Percentiles rank a stretch among this genome's conserved stretches.
Evolutionary conservation across 192 early-diverging fungal species (phyloP).

Genomic region (Coemansia sp.): DNA sequence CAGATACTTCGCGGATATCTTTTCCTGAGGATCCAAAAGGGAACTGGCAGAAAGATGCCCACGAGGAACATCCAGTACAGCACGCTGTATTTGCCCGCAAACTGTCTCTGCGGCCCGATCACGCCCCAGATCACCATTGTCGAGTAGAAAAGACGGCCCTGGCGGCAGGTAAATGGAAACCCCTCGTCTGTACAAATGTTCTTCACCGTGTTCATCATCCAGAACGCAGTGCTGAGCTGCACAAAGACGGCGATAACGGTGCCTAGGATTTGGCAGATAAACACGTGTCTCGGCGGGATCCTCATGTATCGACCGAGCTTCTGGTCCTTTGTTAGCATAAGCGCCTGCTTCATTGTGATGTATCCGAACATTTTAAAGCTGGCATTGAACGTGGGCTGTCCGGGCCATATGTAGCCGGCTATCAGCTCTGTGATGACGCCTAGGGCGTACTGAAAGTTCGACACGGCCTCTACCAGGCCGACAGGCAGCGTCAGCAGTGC

Average conservation of each 20-base stretch:
- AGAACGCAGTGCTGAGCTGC: constrained; percentile 62
- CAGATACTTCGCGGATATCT: constrained; percentile 61
- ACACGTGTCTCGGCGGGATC: constrained; percentile 70
- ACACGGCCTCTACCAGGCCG: constrained; percentile 71
- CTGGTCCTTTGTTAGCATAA: constrained; percentile 61
- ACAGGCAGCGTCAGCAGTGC: constrained; percentile 66
- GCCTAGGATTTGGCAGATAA: constrained; percentile 67
- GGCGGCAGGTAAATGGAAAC: constrained; percentile 62
- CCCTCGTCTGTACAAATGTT: constrained; percentile 55
- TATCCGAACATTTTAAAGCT: constrained; percentile 80
- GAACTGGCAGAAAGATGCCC: constrained; percentile 64
- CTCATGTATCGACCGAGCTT: constrained; percentile 73
- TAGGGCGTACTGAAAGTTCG: constrained; percentile 67
- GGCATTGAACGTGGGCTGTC: constrained; percentile 71
- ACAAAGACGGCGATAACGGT: constrained; percentile 67
- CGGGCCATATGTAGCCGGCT: constrained; percentile 70
- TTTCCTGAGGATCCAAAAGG: constrained; percentile 60
- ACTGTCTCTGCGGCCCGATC: constrained; percentile 63
- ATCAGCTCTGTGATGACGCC: constrained; percentile 81
- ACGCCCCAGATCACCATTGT: constrained; percentile 74
- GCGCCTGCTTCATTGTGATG: constrained; percentile 66
- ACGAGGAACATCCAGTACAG: constrained; percentile 54
- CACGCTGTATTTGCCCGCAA: constrained; percentile 51
- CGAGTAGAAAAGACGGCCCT: constrained; percentile 58
- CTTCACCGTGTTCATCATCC: constrained; percentile 57